Base-by-base conservation (phyloP, 1,284 basidiomycete species). In the Quambalaria eucalypti region DNA sequence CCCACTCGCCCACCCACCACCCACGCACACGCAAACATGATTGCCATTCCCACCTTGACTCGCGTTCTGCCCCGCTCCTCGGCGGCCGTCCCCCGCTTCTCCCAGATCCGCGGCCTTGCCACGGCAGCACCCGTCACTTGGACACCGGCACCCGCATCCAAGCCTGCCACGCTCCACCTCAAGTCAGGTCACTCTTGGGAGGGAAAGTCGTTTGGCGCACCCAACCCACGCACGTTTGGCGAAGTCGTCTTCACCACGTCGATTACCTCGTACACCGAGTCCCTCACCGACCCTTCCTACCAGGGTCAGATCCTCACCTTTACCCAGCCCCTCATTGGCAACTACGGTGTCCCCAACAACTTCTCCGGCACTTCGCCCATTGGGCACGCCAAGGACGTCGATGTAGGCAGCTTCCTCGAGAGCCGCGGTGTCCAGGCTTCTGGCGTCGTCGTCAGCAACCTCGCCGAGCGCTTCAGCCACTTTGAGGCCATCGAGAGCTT, bases 231-330 rank as follows among this genome's bases (percentile, higher is more conserved):
- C 71, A 84, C 86, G 56, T 98, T 84, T 78, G 95, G 95, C 60
- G 93, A 99, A 80, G 95, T 93, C 2, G 93, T 99, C 28, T 99
- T 99, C 78, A 93, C 90, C 25, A 99, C 93, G 31, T 92, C 90
- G 52, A 98, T 98, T 77, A 99, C 95, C 6, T 95, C 90, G 53
- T 98, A 99, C 78, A 97, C 92, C 54, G 95, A 99, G 79, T 96
- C 91, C 14, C 95, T 99, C 90, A 99, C 93, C 47, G 93, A 99
- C 76, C 93, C 93, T 5, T 98, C 95, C 8, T 98, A 99, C 79
- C 88, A 90, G 33, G 88, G 90, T 52, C 95, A 99, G 79, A 90
- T 98, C 68, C 83, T 99, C 60, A 91, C 97, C 57, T 99, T 99
- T 80, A 98, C 93, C 28, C 88, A 92, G 4, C 93, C 95, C 25